These are phyloP conservation scores for Glycyrrhiza uralensis DNA, from an alignment of 306 rosid species.

Conservation along the genomic window DNA sequence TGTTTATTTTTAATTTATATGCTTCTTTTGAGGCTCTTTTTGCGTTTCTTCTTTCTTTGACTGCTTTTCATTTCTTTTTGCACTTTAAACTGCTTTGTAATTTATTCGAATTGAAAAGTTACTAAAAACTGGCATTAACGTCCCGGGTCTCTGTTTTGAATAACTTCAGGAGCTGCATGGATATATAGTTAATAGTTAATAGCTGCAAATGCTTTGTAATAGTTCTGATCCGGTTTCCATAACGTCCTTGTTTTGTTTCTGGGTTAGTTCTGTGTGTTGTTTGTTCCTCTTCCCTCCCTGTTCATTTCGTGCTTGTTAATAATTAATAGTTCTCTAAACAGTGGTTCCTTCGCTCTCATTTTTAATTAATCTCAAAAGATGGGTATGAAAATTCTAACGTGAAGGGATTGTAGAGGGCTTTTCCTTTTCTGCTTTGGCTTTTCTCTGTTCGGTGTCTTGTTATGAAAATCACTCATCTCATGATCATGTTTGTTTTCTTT, in stretches of 20 bases:
- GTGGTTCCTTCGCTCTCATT: background rate
- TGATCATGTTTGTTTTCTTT: background rate
- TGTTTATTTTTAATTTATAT: background rate
- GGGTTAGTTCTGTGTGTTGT: background rate
- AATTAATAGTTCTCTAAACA: background rate
- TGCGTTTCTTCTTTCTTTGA: slow-evolving; percentile 19
- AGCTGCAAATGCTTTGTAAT: no score
- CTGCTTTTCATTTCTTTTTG: background rate
- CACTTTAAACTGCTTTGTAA: background rate
- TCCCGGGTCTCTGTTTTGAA: slow-evolving; percentile 27
- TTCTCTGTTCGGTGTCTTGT: background rate
- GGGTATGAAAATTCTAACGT: no score
- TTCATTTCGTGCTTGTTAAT: background rate
- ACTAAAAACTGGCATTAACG: background rate
- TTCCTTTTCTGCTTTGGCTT: background rate
- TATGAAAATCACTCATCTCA: background rate
- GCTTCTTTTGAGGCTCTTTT: slow-evolving; percentile 38
- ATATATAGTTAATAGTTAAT: no score
- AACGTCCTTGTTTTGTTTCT: slow-evolving; percentile 16
- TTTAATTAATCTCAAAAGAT: background rate
- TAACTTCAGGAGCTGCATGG: slow-evolving; percentile 37
- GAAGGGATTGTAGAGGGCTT: background rate
- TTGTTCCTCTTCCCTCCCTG: background rate
- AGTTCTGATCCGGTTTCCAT: no score
- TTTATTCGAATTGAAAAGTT: background rate